A percentile compares a stretch with the other conserved stretches of the same genome.
Evolutionary conservation across 208 protist genomes (phyloP).

Genomic region (Leishmania mexicana): DNA sequence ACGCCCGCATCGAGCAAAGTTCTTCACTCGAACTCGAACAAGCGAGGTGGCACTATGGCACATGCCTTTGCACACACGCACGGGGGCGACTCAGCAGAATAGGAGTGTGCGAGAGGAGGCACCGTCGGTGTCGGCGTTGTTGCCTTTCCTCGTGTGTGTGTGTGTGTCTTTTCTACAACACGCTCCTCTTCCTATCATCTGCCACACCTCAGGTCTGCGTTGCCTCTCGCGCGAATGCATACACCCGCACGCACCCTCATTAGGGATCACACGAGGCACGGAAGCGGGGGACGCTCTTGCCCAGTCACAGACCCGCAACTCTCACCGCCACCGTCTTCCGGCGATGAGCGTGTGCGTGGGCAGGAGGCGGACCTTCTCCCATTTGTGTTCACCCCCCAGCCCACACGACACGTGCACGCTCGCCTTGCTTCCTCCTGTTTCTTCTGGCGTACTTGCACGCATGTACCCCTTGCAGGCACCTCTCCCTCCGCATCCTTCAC

Average conservation of each 20-base stretch:
- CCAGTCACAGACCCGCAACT: background rate
- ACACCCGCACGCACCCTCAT: background rate
- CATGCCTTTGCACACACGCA: background rate
- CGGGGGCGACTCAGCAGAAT: background rate
- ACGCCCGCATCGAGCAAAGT: background rate
- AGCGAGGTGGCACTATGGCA: background rate
- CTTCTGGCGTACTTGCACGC: background rate
- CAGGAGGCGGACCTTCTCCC: background rate
- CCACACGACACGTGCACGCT: background rate
- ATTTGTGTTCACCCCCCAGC: background rate
- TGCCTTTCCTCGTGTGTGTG: background rate
- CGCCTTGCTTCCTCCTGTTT: background rate
- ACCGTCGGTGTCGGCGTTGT: background rate
- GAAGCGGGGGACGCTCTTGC: background rate
- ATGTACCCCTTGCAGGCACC: background rate
- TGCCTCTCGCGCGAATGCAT: background rate
- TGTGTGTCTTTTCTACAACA: background rate
- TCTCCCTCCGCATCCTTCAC: background rate
- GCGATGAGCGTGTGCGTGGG: background rate
- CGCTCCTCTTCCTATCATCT: background rate
- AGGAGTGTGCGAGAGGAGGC: background rate
- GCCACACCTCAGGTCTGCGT: background rate
- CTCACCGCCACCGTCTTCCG: background rate
- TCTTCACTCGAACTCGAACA: background rate
- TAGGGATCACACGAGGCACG: background rate